Base-by-base conservation (phyloP, 1,139 yeast species). In the Pneumocystis sp. region DNA sequence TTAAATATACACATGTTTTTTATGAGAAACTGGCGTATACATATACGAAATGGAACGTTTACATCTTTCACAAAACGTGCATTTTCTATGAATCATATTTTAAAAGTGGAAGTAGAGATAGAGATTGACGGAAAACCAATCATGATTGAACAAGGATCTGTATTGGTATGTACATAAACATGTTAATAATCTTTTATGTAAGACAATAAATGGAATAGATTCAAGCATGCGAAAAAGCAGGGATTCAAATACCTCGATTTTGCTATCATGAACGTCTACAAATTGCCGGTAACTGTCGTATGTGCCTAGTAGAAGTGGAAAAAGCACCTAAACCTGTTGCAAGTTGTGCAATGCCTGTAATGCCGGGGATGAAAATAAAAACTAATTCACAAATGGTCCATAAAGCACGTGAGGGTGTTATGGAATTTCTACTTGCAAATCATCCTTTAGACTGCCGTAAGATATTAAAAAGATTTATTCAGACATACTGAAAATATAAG, bases 271-370 rank as follows among this genome's bases (percentile, higher is more conserved):
- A 89, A 73, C 88, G 89, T 77, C 82, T 89, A 71, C 93, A 95
- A 60, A 83, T 89, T 74, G 96, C 96, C n/a, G 96, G 96, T 75
- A 89, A 88, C 78, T 89, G 96, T 77, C 86, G 96, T 78, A 89
- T 89, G 96, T 89, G 96, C 76, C 82, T 89, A 64, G 96, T 89
- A 64, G 96, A 89, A 73, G 88, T 89, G 66, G 96, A 89, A 76
- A 84, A 88, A 75, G 89, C 93, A 74, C 96, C 96, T 66, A 89
- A 89, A 76, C 85, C 90, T 73, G 88, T 88, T 70, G 96, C 96
- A 6, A 87, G 95, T 17, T 89, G 96, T 79, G 93, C 95, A 65
- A 85, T 86, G 85, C 96, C 96, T 45, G 96, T 87, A 21, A 87
- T 85, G 73, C 85, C 85, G 68, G 96, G 96, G 64, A 88, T 88